These are phyloP conservation scores for Hyphopichia homilentoma DNA, from an alignment of 805 yeast species.

Conservation along the genomic window DNA sequence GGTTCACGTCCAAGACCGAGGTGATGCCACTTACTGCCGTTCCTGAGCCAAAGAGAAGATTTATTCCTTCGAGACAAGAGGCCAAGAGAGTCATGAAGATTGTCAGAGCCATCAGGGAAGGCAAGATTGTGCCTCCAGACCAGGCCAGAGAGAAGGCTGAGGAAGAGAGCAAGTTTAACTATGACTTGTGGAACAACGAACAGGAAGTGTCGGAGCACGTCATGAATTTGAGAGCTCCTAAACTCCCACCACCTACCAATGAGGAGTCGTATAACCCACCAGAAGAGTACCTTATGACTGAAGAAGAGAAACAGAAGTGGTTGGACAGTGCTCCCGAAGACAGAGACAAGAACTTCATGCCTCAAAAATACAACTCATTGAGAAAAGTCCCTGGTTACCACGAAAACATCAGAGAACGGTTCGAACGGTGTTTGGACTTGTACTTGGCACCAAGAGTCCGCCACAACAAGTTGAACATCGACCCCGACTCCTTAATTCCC, in stretches of 20 bases:
- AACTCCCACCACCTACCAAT: slow-evolving; percentile 91
- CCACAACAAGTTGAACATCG: slow-evolving; percentile 84
- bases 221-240: slow-evolving; percentile 93
- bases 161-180: slow-evolving; percentile 49
- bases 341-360: slow-evolving; percentile 73
- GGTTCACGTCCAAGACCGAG: slow-evolving; percentile 86
- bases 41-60: slow-evolving; percentile 97
- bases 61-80: slow-evolving; percentile 94
- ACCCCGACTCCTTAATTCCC: slow-evolving; percentile 93
- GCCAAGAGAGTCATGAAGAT: slow-evolving; percentile 95
- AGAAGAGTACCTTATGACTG: slow-evolving; percentile 80
- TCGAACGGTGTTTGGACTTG: slow-evolving; percentile 90
- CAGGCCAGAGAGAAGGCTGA: slow-evolving; percentile 49
- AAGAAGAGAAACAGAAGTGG: slow-evolving; percentile 75
- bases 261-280: slow-evolving; percentile 98
- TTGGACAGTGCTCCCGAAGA: slow-evolving; percentile 67
- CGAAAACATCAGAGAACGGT: slow-evolving; percentile 81
- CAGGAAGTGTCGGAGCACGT: slow-evolving; percentile 64
- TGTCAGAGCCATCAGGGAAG: slow-evolving; percentile 94
- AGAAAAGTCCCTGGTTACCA: slow-evolving; percentile 93
- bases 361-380: slow-evolving; percentile 75
- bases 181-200: slow-evolving; percentile 78
- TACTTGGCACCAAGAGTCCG: slow-evolving; percentile 96
- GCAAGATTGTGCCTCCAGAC: slow-evolving; percentile 79
- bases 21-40: slow-evolving; percentile 88